These are phyloP conservation scores for Aspergillus nidulans DNA, from an alignment of 495 filamentous ascomycete genomes.

Conservation along the genomic window DNA sequence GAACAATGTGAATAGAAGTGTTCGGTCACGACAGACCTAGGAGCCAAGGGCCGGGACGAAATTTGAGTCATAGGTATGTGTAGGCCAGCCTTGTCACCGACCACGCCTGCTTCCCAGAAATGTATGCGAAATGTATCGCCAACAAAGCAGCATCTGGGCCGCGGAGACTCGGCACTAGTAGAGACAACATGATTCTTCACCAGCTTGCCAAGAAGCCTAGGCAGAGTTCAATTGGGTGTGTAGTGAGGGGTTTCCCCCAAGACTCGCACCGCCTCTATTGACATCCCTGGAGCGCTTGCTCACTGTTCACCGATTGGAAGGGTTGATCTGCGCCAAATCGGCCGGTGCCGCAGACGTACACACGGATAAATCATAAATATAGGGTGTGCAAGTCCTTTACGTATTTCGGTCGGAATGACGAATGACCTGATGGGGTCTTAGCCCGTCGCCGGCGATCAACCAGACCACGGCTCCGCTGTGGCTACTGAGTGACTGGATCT, in stretches of 20 bases:
- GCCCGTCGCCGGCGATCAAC: not conserved
- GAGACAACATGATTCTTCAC: not conserved
- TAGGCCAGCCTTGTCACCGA: not conserved
- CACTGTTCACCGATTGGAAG: not conserved
- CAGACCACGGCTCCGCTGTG: not conserved
- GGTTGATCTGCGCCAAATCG: not conserved
- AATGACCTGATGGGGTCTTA: not conserved
- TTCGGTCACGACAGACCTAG: not conserved
- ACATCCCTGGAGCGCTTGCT: not conserved
- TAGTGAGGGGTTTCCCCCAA: constrained; percentile 2
- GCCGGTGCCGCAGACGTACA: not conserved
- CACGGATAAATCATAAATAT: not conserved
- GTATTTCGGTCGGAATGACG: not conserved
- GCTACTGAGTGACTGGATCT: not conserved
- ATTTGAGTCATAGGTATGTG: not conserved
- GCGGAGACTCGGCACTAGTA: not conserved
- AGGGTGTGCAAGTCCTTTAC: not conserved
- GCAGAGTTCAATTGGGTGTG: constrained; percentile 2
- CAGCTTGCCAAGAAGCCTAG: not conserved
- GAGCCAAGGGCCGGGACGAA: not conserved
- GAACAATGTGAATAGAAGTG: not conserved
- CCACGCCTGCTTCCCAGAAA: not conserved
- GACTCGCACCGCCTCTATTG: constrained; percentile 1
- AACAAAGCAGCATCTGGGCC: not conserved
- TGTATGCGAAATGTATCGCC: not conserved